Conservation (phyloP, 1,284 basidiomycete genomes). For the Wallemia ichthyophaga region DNA sequence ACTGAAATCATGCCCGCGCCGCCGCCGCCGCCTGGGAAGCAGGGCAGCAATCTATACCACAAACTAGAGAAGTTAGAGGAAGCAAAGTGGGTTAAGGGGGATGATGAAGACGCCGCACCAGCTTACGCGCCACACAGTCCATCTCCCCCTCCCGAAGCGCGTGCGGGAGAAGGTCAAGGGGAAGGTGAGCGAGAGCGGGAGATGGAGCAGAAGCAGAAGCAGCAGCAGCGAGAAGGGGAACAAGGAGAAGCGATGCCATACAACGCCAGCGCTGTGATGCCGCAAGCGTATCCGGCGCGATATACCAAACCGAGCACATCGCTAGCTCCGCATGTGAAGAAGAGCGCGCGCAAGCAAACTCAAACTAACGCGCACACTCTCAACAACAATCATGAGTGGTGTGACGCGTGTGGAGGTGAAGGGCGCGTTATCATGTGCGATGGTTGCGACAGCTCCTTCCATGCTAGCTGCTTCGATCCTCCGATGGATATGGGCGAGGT, state of each 20-base stretch:
- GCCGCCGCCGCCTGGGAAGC: background rate
- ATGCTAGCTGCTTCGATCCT: slow-evolving; percentile 83
- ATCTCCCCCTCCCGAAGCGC: no score
- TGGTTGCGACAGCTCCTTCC: slow-evolving; percentile 82
- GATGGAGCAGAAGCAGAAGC: no score
- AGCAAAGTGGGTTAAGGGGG: background rate
- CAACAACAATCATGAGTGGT: slow-evolving; percentile 81
- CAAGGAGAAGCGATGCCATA: background rate
- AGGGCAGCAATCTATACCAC: background rate
- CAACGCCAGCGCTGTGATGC: background rate
- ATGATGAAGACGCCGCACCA: no score
- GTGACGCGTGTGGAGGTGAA: slow-evolving; percentile 48
- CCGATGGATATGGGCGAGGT: slow-evolving; percentile 64
- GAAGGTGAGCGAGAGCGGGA: no score
- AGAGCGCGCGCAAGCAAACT: background rate
- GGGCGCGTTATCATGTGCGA: slow-evolving; percentile 77
- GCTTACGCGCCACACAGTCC: no score
- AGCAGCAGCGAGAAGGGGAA: no score
- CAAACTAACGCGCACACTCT: no score
- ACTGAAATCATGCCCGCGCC: background rate
- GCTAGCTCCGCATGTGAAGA: background rate
- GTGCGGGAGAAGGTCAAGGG: no score
- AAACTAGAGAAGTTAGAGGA: background rate
- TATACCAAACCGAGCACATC: background rate
- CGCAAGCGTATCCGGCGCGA: background rate